Evolutionary conservation across 345 rosid species (phyloP).

Genomic region (Draba incana): DNA sequence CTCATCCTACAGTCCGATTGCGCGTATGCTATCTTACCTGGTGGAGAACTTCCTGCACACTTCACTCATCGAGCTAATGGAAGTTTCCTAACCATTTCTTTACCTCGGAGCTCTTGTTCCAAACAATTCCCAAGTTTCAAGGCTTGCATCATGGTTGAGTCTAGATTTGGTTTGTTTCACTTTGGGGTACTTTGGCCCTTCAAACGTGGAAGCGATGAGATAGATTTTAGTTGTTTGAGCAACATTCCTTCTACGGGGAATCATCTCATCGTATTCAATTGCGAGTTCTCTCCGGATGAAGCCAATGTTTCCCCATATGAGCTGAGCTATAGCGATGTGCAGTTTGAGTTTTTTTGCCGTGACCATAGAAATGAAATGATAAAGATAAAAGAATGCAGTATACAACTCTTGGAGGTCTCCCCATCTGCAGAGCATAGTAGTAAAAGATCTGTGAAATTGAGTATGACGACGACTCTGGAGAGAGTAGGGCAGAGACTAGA

Average conservation of each 20-base stretch:
- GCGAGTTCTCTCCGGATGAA: neutral
- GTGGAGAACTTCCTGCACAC: neutral
- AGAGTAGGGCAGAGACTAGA: neutral
- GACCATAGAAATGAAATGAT: neutral
- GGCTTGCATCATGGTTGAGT: neutral
- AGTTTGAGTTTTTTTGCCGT: slow-evolving; percentile 1
- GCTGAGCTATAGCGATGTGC: neutral
- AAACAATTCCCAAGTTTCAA: neutral
- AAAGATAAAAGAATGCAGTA: neutral
- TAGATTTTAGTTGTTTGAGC: neutral
- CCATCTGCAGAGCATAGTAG: neutral
- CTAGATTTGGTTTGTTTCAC: slow-evolving; percentile 5
- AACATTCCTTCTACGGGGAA: neutral
- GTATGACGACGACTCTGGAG: neutral
- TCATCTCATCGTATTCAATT: slow-evolving; percentile 5
- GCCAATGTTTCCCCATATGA: neutral
- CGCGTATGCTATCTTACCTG: slow-evolving; percentile 12
- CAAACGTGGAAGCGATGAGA: neutral
- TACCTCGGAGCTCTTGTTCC: neutral
- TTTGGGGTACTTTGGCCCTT: neutral
- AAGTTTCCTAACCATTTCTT: neutral
- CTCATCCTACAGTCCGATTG: neutral
- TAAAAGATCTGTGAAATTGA: neutral
- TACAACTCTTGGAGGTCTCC: slow-evolving; percentile 10
- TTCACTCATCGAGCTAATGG: slow-evolving; percentile 8